These are phyloP conservation scores for Populus deltoides DNA, from an alignment of 345 rosid genomes.

Conservation along the genomic window DNA sequence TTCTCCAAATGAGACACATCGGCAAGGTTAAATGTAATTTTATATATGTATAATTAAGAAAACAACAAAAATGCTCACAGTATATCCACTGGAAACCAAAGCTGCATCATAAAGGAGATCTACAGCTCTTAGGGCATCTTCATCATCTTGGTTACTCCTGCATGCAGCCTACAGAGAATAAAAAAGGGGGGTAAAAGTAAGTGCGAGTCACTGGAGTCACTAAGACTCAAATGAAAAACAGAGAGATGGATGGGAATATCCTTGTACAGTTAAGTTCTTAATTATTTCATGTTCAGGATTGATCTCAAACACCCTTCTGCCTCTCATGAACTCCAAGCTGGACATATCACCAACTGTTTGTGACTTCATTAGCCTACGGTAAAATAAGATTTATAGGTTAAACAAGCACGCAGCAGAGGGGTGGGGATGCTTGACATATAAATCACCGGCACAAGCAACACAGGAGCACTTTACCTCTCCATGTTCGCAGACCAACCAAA, in stretches of 20 bases:
- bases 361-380: slow-evolving; percentile 81
- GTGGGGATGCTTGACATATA: not conserved
- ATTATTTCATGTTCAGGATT: slow-evolving; percentile 88
- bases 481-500: slow-evolving; percentile 99
- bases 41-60: not conserved
- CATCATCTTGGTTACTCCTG: slow-evolving; percentile 62
- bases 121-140: slow-evolving; percentile 74
- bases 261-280: slow-evolving; percentile 55
- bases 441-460: not conserved
- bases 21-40: not conserved
- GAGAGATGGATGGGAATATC: not conserved
- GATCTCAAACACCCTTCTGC: slow-evolving; percentile 95
- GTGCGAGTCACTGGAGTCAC: not conserved
- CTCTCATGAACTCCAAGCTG: slow-evolving; percentile 87
- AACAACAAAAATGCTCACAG: slow-evolving; percentile 47
- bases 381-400: slow-evolving; percentile 3
- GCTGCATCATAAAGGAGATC: slow-evolving; percentile 94
- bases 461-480: slow-evolving; percentile 63
- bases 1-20: too few relatives aligned
- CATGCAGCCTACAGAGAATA: slow-evolving; percentile 61
- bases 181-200: not conserved
- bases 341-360: slow-evolving; percentile 80
- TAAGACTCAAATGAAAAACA: not conserved
- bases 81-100: slow-evolving; percentile 86
- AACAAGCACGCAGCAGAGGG: not conserved